Base-by-base conservation (phyloP, 306 rosid genomes). In the Sechiopsis laciniata region DNA sequence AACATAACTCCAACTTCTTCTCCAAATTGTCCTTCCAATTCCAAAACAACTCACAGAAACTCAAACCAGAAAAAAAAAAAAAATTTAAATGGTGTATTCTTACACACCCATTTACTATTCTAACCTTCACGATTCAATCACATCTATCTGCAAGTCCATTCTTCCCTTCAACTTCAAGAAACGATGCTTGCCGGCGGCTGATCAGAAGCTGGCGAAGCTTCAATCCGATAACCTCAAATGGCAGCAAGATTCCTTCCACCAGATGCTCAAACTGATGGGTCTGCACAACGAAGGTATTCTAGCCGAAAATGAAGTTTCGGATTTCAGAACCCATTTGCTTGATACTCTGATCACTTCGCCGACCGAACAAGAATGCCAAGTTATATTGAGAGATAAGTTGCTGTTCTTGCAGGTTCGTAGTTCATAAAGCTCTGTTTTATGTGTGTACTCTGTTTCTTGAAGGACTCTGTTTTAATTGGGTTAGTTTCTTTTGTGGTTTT, bases 201-300 rank as follows among this genome's bases (percentile, higher is more conserved):
- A 89, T 0, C 87, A 78, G 13, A 84, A 56, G 79, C 75, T 86
- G 12, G 78, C 87, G 0, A 84, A 81, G 91, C 82, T 94, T 12
- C 99, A 91, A 67, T 86, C 92, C 0, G 97, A 88, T 32, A 94
- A 91, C 77, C 95, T 94, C 24, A 94, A 94, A 68, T 89, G 99
- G 97, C 99, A 94, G 87, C 99, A 94, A 40, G 92, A 88, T n/a
- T 86, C 96, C 71, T 94, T 86, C 87, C 99, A 88, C 80, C 99
- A 89, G 75, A 78, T 94, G 12, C 46, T 94, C 73, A 91, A 94
- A 62, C 60, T 94, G 85, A 87, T 94, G 90, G 97, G 97, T 60
- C 97, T 94, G 69, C 97, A 89, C 83, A 85, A 76, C 77, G 99
- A 94, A 81, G 99, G 95, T 7, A 91, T 94, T 74, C 65, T 91